Evolutionary conservation across 192 early-diverging fungal species (phyloP), one percentile per base, ranked within the genome.

Genomic region (Coemansia sp.): DNA sequence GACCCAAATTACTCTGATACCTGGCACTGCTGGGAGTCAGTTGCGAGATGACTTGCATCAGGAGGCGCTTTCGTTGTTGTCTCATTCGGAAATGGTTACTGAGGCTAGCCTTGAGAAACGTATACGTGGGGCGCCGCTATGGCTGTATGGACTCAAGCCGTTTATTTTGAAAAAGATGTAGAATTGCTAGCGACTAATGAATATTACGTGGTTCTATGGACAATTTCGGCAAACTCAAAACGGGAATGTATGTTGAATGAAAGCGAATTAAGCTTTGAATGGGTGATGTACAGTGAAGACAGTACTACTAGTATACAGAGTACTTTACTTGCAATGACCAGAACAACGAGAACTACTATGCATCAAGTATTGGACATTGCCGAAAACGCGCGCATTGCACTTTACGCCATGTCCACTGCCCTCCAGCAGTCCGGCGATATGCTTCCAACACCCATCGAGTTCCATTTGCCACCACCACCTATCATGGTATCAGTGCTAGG

Each of bases 1-100:
- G 70, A 89, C 93, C 18, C 93, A 98, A 69, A 83, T 90, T 3
- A 87, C 94, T 5, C 46, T 98, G 11, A 84, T 93, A 18, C 95
- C 95, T 4, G 72, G 68, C 5, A 91, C 93, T 61, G 34, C 36
- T 18, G 73, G 50, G 16, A 73, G 93, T 49, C 75, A 81, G 36
- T 64, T 97, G 69, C 83, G 86, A 34, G 75, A 82, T 38, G 92
- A 88, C 75, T 69, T 85, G 36, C 78, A 85, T 33, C 70, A 73
- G 49, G 79, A 81, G 58, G 79, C 73, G 18, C 73, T 71, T 18
- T 43, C n/a, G 3, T 65, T 81, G 33, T 39, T 75, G 66, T 67
- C 70, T 27, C 63, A 81, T 44, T 72, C 82, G 3, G 70, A 76
- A 13, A 65, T 72, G 58, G 80, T 83, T 50, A 72, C 34, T 6